phyloP scores from a whole-genome alignment of 169 alveolate genomes.

The Plasmodium yoelii region DNA sequence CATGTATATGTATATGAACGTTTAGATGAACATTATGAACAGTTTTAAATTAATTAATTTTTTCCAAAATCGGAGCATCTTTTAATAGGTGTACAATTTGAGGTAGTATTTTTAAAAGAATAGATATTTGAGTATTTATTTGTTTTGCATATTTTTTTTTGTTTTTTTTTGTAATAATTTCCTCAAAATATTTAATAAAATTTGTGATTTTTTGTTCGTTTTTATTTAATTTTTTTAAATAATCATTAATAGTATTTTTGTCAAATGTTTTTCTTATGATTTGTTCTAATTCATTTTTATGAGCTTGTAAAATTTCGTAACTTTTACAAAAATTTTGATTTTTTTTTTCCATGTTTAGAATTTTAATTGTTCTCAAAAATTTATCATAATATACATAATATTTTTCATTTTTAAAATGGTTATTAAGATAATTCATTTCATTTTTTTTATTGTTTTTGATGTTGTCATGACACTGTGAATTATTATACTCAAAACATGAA shows the following conservation, averaged over 20 bases:
- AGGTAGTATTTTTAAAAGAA: not conserved
- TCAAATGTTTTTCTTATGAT: conserved; percentile 1
- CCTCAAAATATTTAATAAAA: conserved; percentile 38
- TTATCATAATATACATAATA: not conserved
- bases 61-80: no score
- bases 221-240: conserved; percentile 28
- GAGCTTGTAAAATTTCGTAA: conserved; percentile 19
- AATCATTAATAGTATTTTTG: conserved; percentile 10
- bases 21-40: no score
- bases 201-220: conserved; percentile 34
- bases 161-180: conserved; percentile 29
- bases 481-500: no score
- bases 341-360: conserved; percentile 5
- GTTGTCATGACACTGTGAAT: no score
- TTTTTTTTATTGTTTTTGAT: no score
- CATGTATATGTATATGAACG: no score
- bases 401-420: not conserved
- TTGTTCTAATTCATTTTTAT: conserved; percentile 24
- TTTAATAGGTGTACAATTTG: conserved; percentile 16
- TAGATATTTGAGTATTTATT: not conserved
- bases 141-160: not conserved
- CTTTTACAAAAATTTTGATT: conserved; percentile 20
- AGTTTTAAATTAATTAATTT: no score
- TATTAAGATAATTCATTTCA: no score
- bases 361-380: not conserved